A percentile compares a stretch with the other conserved stretches of the same genome.
These are phyloP conservation scores for Primulina huaijiensis DNA, from an alignment of 257 asterid genomes.

Conservation along the genomic window DNA sequence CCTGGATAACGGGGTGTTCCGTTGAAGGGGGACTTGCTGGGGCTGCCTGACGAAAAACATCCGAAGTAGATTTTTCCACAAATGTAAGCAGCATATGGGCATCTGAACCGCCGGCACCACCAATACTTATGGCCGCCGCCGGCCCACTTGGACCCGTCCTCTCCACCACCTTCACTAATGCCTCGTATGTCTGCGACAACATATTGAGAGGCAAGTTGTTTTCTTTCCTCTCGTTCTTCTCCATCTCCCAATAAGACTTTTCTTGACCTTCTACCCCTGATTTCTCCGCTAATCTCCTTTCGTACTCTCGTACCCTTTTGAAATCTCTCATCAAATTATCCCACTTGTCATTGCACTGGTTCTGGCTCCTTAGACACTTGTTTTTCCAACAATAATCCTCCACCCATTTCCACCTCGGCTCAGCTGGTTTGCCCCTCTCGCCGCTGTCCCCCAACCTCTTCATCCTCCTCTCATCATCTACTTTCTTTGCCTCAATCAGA, in stretches of 20 bases:
- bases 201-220: constrained; percentile 70
- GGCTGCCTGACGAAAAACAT: constrained; percentile 22
- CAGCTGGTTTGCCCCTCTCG: constrained; percentile 70
- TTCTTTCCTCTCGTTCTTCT: constrained; percentile 70
- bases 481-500: constrained; percentile 76
- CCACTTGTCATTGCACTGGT: constrained; percentile 95
- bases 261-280: constrained; percentile 2
- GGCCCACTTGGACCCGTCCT: constrained; percentile 32
- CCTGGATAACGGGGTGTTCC: constrained; percentile 24
- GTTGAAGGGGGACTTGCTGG: not conserved
- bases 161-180: constrained; percentile 68
- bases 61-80: constrained; percentile 10
- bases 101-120: not conserved
- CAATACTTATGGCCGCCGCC: constrained; percentile 7
- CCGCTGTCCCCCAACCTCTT: constrained; percentile 45
- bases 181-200: constrained; percentile 75
- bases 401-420: constrained; percentile 95
- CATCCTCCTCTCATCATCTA: constrained; percentile 85
- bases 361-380: constrained; percentile 81
- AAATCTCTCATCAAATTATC: constrained; percentile 93
- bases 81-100: not conserved
- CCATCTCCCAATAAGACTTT: constrained; percentile 73
- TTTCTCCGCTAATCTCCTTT: constrained; percentile 34
- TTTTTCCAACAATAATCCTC: constrained; percentile 87
- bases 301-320: constrained; percentile 78